Base-by-base conservation (phyloP, 1,284 basidiomycete genomes). In the Ganoderma resinaceum region DNA sequence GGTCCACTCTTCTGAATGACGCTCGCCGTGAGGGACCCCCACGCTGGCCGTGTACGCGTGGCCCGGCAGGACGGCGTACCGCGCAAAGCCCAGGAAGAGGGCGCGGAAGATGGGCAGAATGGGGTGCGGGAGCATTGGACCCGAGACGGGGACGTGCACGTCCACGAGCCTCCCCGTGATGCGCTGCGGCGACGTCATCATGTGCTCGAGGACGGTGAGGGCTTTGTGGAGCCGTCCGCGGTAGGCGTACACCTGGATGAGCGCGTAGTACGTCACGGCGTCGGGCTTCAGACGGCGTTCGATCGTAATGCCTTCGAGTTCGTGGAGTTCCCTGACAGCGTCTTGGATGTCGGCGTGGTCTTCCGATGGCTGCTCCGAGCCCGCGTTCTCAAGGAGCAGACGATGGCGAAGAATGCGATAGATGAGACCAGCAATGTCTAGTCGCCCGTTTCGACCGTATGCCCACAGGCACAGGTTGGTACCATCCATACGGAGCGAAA, bases 41-140 rank as follows among this genome's bases (percentile, higher is more conserved):
- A 57, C 37, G 26, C n/a, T 59, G 9, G 65, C 52, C 29, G 18
- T 57, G 53, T 52, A 49, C 26, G 42, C 2, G 9, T 60, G 57
- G 7, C 35, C 42, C 16, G 66, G 61, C 23, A 62, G 46, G 43
- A 60, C 53, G 38, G 62, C 90, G 71, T 93, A 89, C 16, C 87
- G 85, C 8, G 85, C 82, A 77, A 95, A 96, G 0, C 93, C 95
- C 9, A 91, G 83, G 77, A 96, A 95, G 31, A 96, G 79, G 9
- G 88, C 86, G 16, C 91, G 86, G 76, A 91, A 96, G 18, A 88
- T 81, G 31, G 86, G 80, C 59, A 72, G 55, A 11, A 72, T 67
- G 58, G 74, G 74, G 59, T 68, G 68, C 11, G 72, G 67, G 5
- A 67, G 29, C 20, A 61, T 62, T 20, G 67, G 61, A 0, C 61